Conservation (phyloP, 2,329 filamentous ascomycete species). For the Byssothecium circinans region DNA sequence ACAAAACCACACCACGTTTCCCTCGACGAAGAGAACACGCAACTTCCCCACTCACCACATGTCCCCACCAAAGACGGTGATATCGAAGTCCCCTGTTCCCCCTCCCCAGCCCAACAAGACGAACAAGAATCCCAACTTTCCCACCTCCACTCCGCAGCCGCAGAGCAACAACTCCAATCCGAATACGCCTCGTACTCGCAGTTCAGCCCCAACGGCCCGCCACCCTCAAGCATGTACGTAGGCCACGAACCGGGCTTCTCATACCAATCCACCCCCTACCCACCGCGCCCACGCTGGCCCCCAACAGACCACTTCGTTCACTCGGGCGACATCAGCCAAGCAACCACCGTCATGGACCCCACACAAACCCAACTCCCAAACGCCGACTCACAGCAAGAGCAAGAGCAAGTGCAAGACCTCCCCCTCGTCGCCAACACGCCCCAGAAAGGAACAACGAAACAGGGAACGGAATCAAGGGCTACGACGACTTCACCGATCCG, state of each 20-base stretch:
- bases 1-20: no score
- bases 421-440: constrained; percentile 12
- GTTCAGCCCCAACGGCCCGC: constrained; percentile 19
- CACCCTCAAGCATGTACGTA: constrained; percentile 33
- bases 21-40: neutral
- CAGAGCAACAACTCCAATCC: constrained; percentile 36
- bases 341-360: constrained; percentile 34
- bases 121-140: constrained; percentile 29
- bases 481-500: constrained; percentile 28
- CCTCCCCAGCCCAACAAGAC: constrained; percentile 9
- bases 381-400: neutral
- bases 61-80: constrained; percentile 3
- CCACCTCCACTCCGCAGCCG: constrained; percentile 36
- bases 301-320: constrained; percentile 7
- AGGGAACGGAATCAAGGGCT: constrained; percentile 15
- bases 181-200: constrained; percentile 39
- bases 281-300: neutral
- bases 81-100: constrained; percentile 29
- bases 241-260: constrained; percentile 24
- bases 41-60: constrained; percentile 2
- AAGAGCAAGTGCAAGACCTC: neutral
- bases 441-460: constrained; percentile 15
- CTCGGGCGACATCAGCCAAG: constrained; percentile 29
- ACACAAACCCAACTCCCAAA: constrained; percentile 8
- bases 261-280: constrained; percentile 28